These are phyloP conservation scores for Tritrichomonas foetus DNA, from an alignment of 208 protist species.

Conservation along the genomic window DNA sequence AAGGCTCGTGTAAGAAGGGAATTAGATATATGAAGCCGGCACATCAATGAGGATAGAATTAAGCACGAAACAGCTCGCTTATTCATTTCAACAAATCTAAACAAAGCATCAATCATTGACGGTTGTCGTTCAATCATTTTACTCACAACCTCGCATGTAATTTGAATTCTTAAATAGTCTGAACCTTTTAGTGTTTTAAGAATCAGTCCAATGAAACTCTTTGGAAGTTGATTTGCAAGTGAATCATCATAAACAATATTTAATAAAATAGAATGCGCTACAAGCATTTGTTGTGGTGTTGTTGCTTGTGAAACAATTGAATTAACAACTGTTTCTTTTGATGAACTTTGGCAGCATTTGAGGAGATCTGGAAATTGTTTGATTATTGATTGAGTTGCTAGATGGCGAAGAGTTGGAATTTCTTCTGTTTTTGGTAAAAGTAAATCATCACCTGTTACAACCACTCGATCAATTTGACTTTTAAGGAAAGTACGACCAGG, in stretches of 20 bases:
- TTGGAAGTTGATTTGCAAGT: neutral
- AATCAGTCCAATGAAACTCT: neutral
- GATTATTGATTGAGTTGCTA: neutral
- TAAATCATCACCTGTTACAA: neutral
- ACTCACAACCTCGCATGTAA: neutral
- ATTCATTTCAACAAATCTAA: neutral
- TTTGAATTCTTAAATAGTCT: neutral
- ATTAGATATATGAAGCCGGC: neutral
- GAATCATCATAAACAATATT: neutral
- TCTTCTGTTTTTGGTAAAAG: neutral
- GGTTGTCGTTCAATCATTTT: neutral
- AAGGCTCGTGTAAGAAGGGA: neutral
- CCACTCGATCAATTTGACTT: neutral
- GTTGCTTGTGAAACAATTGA: neutral
- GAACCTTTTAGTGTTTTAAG: neutral
- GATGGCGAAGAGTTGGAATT: neutral
- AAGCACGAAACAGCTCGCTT: neutral
- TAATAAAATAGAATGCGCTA: neutral
- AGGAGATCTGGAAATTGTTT: neutral
- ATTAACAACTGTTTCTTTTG: neutral
- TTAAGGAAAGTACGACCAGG: neutral
- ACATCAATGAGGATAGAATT: neutral
- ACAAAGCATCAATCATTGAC: neutral
- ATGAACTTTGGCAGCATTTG: neutral
- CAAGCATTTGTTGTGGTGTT: neutral